A percentile compares a stretch with the other conserved stretches of the same genome.
phyloP scores from a whole-genome alignment of 371 early-diverging fungal species.

The Agmasoma carcini region DNA sequence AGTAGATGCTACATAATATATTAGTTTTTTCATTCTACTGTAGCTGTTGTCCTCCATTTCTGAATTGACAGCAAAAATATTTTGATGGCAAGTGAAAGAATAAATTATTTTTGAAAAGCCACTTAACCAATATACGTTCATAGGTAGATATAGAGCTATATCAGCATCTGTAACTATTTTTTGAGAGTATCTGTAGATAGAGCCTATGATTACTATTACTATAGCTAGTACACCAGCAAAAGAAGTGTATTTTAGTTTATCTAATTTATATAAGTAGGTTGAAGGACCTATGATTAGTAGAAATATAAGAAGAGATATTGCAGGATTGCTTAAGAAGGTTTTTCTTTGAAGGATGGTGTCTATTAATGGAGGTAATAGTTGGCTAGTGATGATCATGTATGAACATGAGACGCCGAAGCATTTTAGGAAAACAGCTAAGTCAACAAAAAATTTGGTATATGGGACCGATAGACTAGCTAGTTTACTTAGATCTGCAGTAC shows the following conservation, averaged over 20 bases:
- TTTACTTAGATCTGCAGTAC: conserved; percentile 51
- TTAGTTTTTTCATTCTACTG: conserved; percentile 35
- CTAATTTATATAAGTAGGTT: conserved; percentile 60
- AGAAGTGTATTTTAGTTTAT: conserved; percentile 81
- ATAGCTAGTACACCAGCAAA: conserved; percentile 72
- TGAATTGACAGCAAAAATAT: conserved; percentile 54
- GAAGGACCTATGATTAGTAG: conserved; percentile 41
- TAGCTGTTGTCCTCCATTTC: conserved; percentile 43
- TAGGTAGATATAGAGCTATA: conserved; percentile 22
- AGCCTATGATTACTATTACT: conserved; percentile 67
- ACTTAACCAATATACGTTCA: conserved; percentile 60
- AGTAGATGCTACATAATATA: conserved; percentile 57
- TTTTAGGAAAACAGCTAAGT: conserved; percentile 86
- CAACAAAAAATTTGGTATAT: conserved; percentile 68
- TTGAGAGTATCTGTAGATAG: conserved; percentile 59
- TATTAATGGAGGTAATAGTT: conserved; percentile 61
- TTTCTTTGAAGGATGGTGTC: conserved; percentile 16
- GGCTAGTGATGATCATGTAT: conserved; percentile 88
- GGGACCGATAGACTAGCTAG: conserved; percentile 77
- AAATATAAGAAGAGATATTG: conserved; percentile 25
- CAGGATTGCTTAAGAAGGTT: conserved; percentile 10
- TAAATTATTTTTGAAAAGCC: conserved; percentile 88
- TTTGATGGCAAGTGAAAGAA: conserved; percentile 92
- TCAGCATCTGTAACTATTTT: conserved; percentile 54
- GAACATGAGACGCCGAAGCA: conserved; percentile 96